A percentile compares a stretch with the other conserved stretches of the same genome.
phyloP scores from a whole-genome alignment of 495 filamentous ascomycete species.

The Daldinia concentrica region DNA sequence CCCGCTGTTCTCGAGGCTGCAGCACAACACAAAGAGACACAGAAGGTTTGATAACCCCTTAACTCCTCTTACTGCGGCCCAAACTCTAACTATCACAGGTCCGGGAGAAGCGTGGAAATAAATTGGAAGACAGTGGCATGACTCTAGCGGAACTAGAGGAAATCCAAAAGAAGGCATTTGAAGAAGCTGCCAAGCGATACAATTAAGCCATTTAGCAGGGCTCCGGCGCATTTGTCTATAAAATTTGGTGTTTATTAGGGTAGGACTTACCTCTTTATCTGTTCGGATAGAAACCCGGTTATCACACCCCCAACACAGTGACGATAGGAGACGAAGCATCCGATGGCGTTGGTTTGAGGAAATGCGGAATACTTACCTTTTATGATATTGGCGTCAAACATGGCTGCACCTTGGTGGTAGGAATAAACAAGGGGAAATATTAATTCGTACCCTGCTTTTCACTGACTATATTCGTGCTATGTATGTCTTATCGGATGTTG shows the following conservation, averaged over 20 bases:
- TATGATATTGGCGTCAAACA: conserved; percentile 28
- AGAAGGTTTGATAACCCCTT: conserved; percentile 72
- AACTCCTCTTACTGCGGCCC: background rate
- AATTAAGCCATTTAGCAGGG: conserved; percentile 35
- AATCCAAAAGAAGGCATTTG: conserved; percentile 91
- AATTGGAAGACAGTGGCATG: conserved; percentile 92
- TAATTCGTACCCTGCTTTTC: background rate
- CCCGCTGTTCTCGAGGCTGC: conserved; percentile 86
- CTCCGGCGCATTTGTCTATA: background rate
- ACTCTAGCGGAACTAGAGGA: conserved; percentile 87
- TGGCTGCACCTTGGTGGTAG: conserved; percentile 9
- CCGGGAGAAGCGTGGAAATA: conserved; percentile 95
- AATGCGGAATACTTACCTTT: conserved; percentile 17
- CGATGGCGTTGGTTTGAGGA: conserved; percentile 29
- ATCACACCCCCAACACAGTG: background rate
- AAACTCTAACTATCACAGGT: conserved; percentile 62
- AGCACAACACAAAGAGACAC: conserved; percentile 87
- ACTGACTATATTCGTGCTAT: background rate
- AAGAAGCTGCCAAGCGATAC: conserved; percentile 69
- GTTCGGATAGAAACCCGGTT: conserved; percentile 4
- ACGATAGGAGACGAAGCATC: conserved; percentile 29
- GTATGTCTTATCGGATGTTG: too few relatives aligned
- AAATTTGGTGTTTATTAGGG: conserved; percentile 9
- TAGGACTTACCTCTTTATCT: conserved; percentile 4
- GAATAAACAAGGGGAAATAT: conserved; percentile 19